These are phyloP conservation scores for Kuraishia piskuri DNA, from an alignment of 805 yeast genomes.

Conservation along the genomic window DNA sequence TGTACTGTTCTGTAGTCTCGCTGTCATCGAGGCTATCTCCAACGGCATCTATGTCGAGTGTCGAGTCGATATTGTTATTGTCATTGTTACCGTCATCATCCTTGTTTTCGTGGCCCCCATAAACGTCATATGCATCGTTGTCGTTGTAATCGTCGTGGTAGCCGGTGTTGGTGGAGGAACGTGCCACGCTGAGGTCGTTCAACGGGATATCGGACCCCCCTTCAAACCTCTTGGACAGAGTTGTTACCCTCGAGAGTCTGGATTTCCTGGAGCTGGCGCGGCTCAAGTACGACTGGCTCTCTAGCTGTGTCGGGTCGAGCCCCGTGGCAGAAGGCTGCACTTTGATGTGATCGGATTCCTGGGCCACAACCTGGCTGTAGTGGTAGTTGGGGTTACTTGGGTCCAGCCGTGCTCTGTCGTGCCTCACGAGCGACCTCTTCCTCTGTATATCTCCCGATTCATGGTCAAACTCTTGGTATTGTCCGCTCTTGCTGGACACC, in stretches of 20 bases:
- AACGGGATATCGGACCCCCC: conserved; percentile 1
- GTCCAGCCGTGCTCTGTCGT: conserved; percentile 54
- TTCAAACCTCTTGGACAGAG: neutral
- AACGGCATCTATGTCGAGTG: conserved; percentile 3
- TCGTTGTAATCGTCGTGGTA: neutral
- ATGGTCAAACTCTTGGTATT: neutral
- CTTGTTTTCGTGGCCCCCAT: neutral
- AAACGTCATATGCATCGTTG: conserved; percentile 2
- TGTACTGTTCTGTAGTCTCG: neutral
- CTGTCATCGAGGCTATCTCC: neutral
- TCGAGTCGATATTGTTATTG: conserved; percentile 3
- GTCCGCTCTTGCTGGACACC: neutral
- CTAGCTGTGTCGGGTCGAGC: conserved; percentile 41
- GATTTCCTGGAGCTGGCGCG: conserved; percentile 1
- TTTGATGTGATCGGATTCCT: conserved; percentile 50
- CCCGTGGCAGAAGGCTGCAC: conserved; percentile 70
- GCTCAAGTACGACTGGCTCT: neutral
- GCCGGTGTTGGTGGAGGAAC: neutral
- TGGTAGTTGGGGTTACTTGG: conserved; percentile 40
- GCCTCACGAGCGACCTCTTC: conserved; percentile 71
- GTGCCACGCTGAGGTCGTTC: neutral
- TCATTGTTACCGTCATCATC: conserved; percentile 10
- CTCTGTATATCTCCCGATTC: conserved; percentile 13
- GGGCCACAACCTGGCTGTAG: conserved; percentile 66
- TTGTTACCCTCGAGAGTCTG: neutral